Conservation (phyloP, 2,329 filamentous ascomycete species). For the Periconia sp. region DNA sequence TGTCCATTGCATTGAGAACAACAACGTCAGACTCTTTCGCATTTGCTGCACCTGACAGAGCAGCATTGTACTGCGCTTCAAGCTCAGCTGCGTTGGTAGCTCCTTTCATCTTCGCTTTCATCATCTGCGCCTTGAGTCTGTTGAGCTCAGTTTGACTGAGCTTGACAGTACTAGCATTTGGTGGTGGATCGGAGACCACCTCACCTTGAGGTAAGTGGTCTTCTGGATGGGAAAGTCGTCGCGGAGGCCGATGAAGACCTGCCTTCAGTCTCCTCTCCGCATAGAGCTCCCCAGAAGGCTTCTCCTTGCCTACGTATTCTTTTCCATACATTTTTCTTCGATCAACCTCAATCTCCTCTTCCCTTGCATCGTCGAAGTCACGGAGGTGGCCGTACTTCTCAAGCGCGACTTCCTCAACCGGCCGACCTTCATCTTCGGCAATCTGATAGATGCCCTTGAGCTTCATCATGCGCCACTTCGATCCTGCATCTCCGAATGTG, state of each 20-base stretch:
- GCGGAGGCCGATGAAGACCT: constrained; percentile 52
- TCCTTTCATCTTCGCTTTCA: constrained; percentile 89
- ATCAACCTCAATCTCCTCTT: constrained; percentile 91
- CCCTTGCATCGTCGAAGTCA: constrained; percentile 89
- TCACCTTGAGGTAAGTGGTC: constrained; percentile 59
- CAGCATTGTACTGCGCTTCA: constrained; percentile 82
- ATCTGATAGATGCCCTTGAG: constrained; percentile 83
- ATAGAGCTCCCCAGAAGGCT: constrained; percentile 86
- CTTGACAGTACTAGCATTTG: constrained; percentile 54
- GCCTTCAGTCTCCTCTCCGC: constrained; percentile 73
- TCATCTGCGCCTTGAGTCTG: constrained; percentile 87
- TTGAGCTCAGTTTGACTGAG: constrained; percentile 84
- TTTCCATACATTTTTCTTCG: constrained; percentile 81
- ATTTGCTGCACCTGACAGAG: constrained; percentile 66
- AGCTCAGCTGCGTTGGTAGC: constrained; percentile 76
- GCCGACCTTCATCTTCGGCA: constrained; percentile 73
- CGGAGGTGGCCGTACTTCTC: constrained; percentile 82
- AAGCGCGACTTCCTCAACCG: constrained; percentile 80
- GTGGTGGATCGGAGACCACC: constrained; percentile 61
- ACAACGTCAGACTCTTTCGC: constrained; percentile 70
- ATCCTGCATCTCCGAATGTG: constrained; percentile 86
- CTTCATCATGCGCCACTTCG: constrained; percentile 96
- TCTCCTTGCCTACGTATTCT: constrained; percentile 83
- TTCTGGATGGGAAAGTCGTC: constrained; percentile 26
- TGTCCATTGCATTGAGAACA: constrained; percentile 86